Evolutionary conservation across 345 rosid species (phyloP).

Genomic region (Punica granatum): DNA sequence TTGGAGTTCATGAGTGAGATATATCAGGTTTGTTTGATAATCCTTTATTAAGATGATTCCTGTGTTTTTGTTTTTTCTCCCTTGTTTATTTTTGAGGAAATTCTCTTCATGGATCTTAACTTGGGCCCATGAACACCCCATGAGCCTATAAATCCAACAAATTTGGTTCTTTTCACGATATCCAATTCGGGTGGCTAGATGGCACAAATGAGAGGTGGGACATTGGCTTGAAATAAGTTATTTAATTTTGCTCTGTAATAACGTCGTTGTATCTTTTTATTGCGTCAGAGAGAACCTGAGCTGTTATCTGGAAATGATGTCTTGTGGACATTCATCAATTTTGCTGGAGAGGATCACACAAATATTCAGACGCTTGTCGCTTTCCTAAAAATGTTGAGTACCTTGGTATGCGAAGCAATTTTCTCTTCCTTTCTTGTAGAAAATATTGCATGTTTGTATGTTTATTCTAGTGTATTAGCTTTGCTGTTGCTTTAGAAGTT

Average conservation of each 20-base stretch:
- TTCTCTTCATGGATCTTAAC: not conserved
- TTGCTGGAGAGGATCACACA: slow-evolving; percentile 98
- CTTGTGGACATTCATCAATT: slow-evolving; percentile 93
- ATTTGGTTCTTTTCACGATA: not conserved
- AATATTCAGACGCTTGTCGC: slow-evolving; percentile 92
- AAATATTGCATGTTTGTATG: not conserved
- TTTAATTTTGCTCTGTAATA: not conserved
- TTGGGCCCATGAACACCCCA: not conserved
- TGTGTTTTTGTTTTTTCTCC: not conserved
- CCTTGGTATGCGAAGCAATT: slow-evolving; percentile 56
- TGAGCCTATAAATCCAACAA: not conserved
- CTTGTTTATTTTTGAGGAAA: not conserved
- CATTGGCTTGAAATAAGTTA: not conserved
- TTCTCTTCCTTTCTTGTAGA: not conserved
- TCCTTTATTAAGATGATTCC: not conserved
- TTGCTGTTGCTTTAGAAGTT: not conserved
- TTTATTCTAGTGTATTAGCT: not conserved
- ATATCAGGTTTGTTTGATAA: slow-evolving; percentile 55
- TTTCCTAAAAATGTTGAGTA: slow-evolving; percentile 85
- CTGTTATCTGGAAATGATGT: slow-evolving; percentile 86
- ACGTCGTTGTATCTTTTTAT: not conserved
- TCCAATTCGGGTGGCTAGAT: not conserved
- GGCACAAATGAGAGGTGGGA: not conserved
- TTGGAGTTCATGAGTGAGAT: slow-evolving; percentile 90
- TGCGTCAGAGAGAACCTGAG: slow-evolving; percentile 81